Evolutionary conservation across 805 yeast species (phyloP).

Genomic region (Grigorovia transvaalensis): DNA sequence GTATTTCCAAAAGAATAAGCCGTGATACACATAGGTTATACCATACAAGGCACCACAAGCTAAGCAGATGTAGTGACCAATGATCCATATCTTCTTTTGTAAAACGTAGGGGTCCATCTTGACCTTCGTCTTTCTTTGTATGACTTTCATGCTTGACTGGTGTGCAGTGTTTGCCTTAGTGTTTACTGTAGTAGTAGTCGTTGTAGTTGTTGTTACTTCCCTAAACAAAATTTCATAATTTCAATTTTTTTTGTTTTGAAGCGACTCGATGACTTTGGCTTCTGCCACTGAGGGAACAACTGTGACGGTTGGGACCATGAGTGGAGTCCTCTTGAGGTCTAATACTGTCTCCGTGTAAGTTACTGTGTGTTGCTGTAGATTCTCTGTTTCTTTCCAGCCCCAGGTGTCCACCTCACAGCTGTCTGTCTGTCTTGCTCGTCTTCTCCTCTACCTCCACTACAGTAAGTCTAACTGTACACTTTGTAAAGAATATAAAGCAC

Average conservation of each 20-base stretch:
- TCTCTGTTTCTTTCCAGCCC: no score
- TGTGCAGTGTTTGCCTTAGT: not conserved
- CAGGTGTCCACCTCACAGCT: no score
- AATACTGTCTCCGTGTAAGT: no score
- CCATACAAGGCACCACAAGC: slow-evolving; percentile 20
- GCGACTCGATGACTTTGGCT: no score
- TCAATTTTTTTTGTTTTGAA: not conserved
- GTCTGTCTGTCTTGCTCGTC: no score
- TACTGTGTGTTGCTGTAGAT: no score
- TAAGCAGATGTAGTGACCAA: slow-evolving; percentile 21
- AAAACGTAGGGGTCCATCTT: slow-evolving; percentile 15
- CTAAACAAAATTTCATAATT: not conserved
- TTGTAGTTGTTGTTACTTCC: not conserved
- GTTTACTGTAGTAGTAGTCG: not conserved
- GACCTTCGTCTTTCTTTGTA: slow-evolving; percentile 14
- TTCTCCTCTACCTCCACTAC: no score
- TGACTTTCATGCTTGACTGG: slow-evolving; percentile 15
- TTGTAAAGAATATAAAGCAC: not conserved
- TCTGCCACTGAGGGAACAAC: no score
- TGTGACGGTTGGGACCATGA: no score
- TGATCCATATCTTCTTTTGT: slow-evolving; percentile 20
- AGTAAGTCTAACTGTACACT: not conserved
- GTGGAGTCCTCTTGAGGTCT: no score
- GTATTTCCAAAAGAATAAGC: slow-evolving; percentile 20
- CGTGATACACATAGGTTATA: slow-evolving; percentile 19